phyloP scores from a whole-genome alignment of 2,329 filamentous ascomycete species.

The Raffaelea arxii region DNA sequence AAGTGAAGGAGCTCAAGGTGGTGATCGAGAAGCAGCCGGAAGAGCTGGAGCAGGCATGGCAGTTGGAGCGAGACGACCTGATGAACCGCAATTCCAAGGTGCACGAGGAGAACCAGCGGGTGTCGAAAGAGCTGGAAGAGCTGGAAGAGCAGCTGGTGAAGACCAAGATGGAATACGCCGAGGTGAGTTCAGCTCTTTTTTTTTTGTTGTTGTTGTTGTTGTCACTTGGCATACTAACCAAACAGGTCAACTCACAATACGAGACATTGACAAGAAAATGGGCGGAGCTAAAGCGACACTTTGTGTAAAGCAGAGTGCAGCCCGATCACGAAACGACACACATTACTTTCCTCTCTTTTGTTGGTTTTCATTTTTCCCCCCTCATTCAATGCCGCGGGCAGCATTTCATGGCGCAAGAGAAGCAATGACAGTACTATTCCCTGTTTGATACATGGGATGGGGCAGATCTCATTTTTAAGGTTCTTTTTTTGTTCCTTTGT shows the following conservation, averaged over 20 bases:
- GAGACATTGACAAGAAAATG: conserved; percentile 68
- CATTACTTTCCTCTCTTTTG: background rate
- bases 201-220: conserved; percentile 1
- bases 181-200: conserved; percentile 51
- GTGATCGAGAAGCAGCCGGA: conserved; percentile 85
- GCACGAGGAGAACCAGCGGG: conserved; percentile 78
- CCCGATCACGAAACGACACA: too few relatives aligned
- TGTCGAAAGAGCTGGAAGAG: conserved; percentile 84
- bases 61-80: conserved; percentile 78
- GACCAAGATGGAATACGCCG: conserved; percentile 90
- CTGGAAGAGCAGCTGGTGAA: conserved; percentile 88
- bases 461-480: background rate
- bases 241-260: conserved; percentile 60
- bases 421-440: background rate
- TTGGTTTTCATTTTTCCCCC: background rate
- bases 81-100: conserved; percentile 90
- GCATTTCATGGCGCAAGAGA: too few relatives aligned
- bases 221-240: background rate
- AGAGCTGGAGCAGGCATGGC: conserved; percentile 74
- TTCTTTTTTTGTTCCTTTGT: background rate
- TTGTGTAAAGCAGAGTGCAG: too few relatives aligned
- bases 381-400: too few relatives aligned
- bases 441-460: background rate
- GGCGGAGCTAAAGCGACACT: conserved; percentile 59
- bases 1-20: conserved; percentile 74